Base-by-base conservation (phyloP, 306 rosid genomes). In the Arachis hypogaea region DNA sequence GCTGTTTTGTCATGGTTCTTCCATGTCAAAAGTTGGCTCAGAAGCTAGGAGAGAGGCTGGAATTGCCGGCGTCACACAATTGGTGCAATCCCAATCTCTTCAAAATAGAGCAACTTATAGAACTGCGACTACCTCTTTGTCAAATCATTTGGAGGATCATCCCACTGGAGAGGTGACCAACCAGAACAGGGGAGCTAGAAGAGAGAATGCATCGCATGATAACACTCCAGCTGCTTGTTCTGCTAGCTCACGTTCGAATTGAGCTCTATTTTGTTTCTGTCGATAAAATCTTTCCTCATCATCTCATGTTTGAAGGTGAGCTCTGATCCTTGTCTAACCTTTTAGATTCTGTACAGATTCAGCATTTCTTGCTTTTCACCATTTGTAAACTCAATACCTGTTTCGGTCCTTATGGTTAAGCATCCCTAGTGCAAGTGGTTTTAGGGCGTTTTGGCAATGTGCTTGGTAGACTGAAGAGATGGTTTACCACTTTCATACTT, bases 241-340 rank as follows among this genome's bases (percentile, higher is more conserved):
- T 66, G 79, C 90, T 58, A 52, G 79, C 69, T 82, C 92, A 16
- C 64, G 79, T 62, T 84, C 85, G 69, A 71, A 61, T 57, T 87
- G 78, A 85, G 77, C 69, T 72, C 67, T 65, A 50, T 6, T 56
- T 54, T 72, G 75, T 69, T 77, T 78, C 86, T 70, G 85, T 82
- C 41, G 59, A 51, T 72, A 86, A 86, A 81, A 84, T 85, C 88
- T 86, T 73, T 78, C 81, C 80, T 85, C 91, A 78, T 83, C 90
- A 84, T 89, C 77, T 84, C 85, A 77, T 84, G 72, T 86, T 82
- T 87, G 84, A 75, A 91, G 96, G 96, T 85, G 77, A 83, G 78
- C 52, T 38, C 33, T 42, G 76, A 52, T 4, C 38, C 4, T 33
- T 33, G 4, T 33, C 38, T 33, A 33, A 33, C 3, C 49, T 9